Evolutionary conservation across 345 rosid species (phyloP).

Genomic region (Excoecaria cochinchinensis): DNA sequence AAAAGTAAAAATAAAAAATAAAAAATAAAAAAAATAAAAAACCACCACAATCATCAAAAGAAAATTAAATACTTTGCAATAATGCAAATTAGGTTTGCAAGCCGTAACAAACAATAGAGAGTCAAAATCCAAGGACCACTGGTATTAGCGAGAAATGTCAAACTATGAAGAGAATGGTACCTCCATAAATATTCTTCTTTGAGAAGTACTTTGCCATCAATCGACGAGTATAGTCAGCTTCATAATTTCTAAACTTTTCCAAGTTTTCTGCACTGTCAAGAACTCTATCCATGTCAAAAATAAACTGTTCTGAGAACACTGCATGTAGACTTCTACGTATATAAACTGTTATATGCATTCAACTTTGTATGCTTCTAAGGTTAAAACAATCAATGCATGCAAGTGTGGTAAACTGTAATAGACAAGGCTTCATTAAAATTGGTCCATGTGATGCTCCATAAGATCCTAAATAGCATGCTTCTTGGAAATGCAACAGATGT

Average conservation of each 20-base stretch:
- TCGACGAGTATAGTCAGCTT: constrained; percentile 51
- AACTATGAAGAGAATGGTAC: constrained; percentile 26
- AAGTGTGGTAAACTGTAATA: not conserved
- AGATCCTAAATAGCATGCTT: no score
- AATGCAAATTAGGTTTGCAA: not conserved
- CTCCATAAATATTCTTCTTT: constrained; percentile 56
- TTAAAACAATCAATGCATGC: not conserved
- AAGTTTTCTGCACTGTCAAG: constrained; percentile 39
- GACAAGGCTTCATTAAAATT: no score
- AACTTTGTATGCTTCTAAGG: not conserved
- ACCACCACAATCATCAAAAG: not conserved
- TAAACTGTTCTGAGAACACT: not conserved
- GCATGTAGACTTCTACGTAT: not conserved
- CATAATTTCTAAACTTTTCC: constrained; percentile 57
- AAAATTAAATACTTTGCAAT: not conserved
- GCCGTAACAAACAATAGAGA: not conserved
- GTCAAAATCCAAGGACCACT: not conserved
- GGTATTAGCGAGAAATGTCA: not conserved
- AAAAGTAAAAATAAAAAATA: not conserved
- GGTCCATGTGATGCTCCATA: no score
- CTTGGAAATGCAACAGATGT: no score
- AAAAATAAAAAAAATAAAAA: not conserved
- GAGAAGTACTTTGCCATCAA: constrained; percentile 70
- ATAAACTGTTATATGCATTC: not conserved
- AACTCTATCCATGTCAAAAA: constrained; percentile 11